Percentiles rank a stretch among this genome's conserved stretches.
These are phyloP conservation scores for Radiomyces spectabilis DNA, from an alignment of 192 early-diverging fungal genomes.

Conservation along the genomic window DNA sequence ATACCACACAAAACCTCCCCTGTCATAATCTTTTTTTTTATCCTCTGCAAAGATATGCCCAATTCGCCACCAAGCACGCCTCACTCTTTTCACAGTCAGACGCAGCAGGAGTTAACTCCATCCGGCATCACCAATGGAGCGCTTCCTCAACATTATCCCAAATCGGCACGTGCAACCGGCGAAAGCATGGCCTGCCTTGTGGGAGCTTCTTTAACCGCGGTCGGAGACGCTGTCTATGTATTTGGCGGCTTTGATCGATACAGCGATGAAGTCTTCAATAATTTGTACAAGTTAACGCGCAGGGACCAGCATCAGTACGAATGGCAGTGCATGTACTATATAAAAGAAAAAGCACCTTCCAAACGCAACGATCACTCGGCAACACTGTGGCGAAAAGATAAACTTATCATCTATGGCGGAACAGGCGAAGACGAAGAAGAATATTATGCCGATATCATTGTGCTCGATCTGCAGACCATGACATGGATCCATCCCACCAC, in stretches of 20 bases:
- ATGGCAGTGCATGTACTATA: constrained; percentile 41
- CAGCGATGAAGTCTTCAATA: constrained; percentile 61
- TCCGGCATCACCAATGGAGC: too few species aligned
- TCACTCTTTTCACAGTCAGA: neutral
- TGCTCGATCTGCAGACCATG: constrained; percentile 52
- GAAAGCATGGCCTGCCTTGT: constrained; percentile 30
- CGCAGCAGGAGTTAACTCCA: neutral
- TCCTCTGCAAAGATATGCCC: neutral
- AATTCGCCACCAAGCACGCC: neutral
- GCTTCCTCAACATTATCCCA: too few species aligned
- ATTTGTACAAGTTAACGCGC: constrained; percentile 42
- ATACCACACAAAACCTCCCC: too few species aligned
- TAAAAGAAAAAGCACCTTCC: constrained; percentile 35
- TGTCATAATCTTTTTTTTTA: neutral
- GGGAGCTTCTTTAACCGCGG: constrained; percentile 33
- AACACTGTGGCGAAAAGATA: constrained; percentile 46
- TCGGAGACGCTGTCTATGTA: constrained; percentile 34
- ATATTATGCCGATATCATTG: constrained; percentile 47
- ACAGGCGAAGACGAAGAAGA: constrained; percentile 41
- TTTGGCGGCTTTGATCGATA: constrained; percentile 62
- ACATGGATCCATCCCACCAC: constrained; percentile 53
- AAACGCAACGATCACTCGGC: constrained; percentile 58
- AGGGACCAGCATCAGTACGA: too few species aligned
- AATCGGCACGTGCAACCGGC: too few species aligned
- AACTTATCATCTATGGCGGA: constrained; percentile 61